These are phyloP conservation scores for Anthostomella pinea DNA, from an alignment of 2,329 filamentous ascomycete genomes.

Conservation along the genomic window DNA sequence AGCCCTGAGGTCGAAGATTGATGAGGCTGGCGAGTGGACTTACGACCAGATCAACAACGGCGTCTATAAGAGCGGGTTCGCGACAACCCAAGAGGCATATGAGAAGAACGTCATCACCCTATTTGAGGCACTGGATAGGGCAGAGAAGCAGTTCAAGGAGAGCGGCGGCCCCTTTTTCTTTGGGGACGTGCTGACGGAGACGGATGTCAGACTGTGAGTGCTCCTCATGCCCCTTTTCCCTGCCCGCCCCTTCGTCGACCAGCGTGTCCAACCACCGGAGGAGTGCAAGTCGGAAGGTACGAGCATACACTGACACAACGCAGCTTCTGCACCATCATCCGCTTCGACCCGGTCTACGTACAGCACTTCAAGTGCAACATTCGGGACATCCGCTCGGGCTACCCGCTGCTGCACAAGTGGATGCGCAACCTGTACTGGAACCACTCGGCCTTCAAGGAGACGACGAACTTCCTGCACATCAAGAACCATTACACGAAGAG, in stretches of 20 bases:
- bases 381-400: slow-evolving; percentile 78
- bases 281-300: too few relatives aligned
- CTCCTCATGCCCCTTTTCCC: not conserved
- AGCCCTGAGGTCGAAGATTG: slow-evolving; percentile 64
- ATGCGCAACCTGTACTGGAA: slow-evolving; percentile 84
- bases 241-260: not conserved
- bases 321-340: slow-evolving; percentile 31
- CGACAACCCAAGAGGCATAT: slow-evolving; percentile 79
- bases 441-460: slow-evolving; percentile 70
- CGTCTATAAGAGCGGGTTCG: slow-evolving; percentile 77
- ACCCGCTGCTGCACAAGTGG: slow-evolving; percentile 79
- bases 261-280: too few relatives aligned
- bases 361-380: slow-evolving; percentile 90
- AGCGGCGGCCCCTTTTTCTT: slow-evolving; percentile 66
- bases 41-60: slow-evolving; percentile 73
- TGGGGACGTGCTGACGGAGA: slow-evolving; percentile 73
- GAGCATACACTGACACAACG: slow-evolving; percentile 6
- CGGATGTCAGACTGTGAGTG: slow-evolving; percentile 68
- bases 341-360: slow-evolving; percentile 65
- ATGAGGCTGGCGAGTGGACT: slow-evolving; percentile 76
- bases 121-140: slow-evolving; percentile 73
- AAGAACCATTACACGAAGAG: slow-evolving; percentile 70
- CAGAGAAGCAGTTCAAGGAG: slow-evolving; percentile 65
- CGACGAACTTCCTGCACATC: slow-evolving; percentile 93
- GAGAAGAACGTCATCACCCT: slow-evolving; percentile 67